These are phyloP conservation scores for Penicillium antarcticum DNA, from an alignment of 495 filamentous ascomycete genomes.

Conservation along the genomic window DNA sequence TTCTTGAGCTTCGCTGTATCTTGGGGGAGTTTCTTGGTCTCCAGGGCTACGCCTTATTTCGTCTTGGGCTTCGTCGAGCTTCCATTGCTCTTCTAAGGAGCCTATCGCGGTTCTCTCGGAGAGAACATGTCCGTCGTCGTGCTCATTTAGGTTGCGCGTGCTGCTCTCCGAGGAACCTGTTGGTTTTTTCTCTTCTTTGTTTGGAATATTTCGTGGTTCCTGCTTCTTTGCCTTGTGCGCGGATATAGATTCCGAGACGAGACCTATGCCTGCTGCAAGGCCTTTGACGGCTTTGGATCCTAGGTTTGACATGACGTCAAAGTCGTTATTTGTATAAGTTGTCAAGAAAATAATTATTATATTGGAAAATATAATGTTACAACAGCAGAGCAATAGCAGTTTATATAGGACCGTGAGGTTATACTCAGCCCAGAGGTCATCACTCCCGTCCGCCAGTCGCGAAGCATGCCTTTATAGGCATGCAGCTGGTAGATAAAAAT, in stretches of 20 bases:
- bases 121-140: neutral
- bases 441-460: too few species aligned
- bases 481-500: too few species aligned
- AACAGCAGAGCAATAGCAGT: too few species aligned
- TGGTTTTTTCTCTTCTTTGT: conserved; percentile 9
- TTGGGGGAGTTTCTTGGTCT: neutral
- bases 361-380: too few species aligned
- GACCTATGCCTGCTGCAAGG: conserved; percentile 44
- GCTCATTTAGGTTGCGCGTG: neutral
- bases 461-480: too few species aligned
- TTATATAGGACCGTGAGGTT: too few species aligned
- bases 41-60: conserved; percentile 11
- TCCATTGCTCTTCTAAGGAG: conserved; percentile 44
- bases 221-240: conserved; percentile 38
- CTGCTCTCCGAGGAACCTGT: conserved; percentile 4
- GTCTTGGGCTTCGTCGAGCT: conserved; percentile 48
- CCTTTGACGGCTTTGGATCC: conserved; percentile 15
- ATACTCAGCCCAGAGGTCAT: too few species aligned
- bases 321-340: too few species aligned
- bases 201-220: too few species aligned
- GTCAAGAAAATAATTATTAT: too few species aligned
- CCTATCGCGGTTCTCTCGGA: conserved; percentile 4
- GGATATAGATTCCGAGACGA: conserved; percentile 40
- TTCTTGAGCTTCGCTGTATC: neutral
- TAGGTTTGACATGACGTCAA: neutral